phyloP scores from a whole-genome alignment of 257 asterid species.

The Penstemon barbatus region DNA sequence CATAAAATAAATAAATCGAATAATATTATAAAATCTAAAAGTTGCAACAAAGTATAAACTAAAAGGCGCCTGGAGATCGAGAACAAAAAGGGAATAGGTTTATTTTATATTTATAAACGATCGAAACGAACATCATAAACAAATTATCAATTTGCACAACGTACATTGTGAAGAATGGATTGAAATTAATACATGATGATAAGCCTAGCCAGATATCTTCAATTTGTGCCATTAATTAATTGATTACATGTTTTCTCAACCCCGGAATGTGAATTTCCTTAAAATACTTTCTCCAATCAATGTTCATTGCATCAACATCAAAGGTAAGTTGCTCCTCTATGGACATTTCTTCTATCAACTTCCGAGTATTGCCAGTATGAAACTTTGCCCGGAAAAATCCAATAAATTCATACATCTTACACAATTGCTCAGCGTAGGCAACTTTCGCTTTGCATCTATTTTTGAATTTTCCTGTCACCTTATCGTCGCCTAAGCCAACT shows the following conservation, averaged over 20 bases:
- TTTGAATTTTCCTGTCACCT: conserved; percentile 5
- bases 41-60: no score
- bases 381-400: conserved; percentile 39
- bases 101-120: no score
- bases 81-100: no score
- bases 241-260: conserved; percentile 25
- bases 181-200: no score
- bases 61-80: no score
- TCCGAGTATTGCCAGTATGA: conserved; percentile 29
- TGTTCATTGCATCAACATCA: conserved; percentile 32
- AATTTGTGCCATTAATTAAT: not conserved
- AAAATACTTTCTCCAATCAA: conserved; percentile 42
- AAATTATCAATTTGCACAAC: no score
- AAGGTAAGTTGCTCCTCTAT: conserved; percentile 31
- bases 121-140: no score
- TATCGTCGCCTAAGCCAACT: not conserved
- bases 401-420: conserved; percentile 40
- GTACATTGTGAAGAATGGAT: no score
- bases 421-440: conserved; percentile 35
- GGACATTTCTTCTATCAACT: conserved; percentile 40
- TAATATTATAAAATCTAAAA: no score
- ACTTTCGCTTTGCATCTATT: conserved; percentile 30
- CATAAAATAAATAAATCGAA: no score
- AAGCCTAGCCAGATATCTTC: no score
- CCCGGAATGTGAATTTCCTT: conserved; percentile 41